These are phyloP conservation scores for Hypericum androsaemum DNA, from an alignment of 345 rosid species.

Conservation along the genomic window DNA sequence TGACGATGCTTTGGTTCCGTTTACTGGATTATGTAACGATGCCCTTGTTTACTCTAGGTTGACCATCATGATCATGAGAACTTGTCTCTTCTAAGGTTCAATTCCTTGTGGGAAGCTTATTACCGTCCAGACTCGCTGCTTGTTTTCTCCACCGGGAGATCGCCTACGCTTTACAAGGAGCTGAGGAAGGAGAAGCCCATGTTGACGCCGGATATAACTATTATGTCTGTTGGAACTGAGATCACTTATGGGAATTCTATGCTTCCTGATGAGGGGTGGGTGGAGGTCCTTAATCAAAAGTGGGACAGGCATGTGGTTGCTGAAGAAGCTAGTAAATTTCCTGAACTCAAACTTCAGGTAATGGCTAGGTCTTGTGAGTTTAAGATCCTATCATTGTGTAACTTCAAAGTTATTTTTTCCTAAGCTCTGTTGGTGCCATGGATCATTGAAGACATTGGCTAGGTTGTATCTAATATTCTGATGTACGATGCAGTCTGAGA, in stretches of 20 bases:
- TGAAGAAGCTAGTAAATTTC: slow-evolving; percentile 68
- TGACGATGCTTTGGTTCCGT: too few species aligned
- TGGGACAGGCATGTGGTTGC: slow-evolving; percentile 68
- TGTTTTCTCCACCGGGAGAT: slow-evolving; percentile 92
- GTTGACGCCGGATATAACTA: slow-evolving; percentile 87
- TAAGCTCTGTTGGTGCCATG: neutral
- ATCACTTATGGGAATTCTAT: slow-evolving; percentile 78
- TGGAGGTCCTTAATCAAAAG: slow-evolving; percentile 61
- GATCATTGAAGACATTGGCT: slow-evolving; percentile 5
- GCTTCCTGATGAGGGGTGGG: slow-evolving; percentile 94
- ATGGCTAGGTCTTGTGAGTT: neutral
- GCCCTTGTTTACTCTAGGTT: slow-evolving; percentile 39
- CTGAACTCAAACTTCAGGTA: slow-evolving; percentile 94
- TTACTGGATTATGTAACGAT: slow-evolving; percentile 2
- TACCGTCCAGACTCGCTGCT: slow-evolving; percentile 79
- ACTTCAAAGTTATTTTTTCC: neutral
- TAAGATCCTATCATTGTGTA: slow-evolving; percentile 5
- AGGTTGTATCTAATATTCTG: slow-evolving; percentile 6
- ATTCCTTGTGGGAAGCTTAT: slow-evolving; percentile 74
- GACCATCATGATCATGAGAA: slow-evolving; percentile 93
- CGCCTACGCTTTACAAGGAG: slow-evolving; percentile 66
- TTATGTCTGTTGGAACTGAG: slow-evolving; percentile 98
- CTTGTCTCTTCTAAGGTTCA: slow-evolving; percentile 66
- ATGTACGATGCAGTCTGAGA: slow-evolving; percentile 51
- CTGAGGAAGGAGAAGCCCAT: slow-evolving; percentile 80